Base-by-base conservation (phyloP, 106 monocot species). In the Dendrobium chrysotoxum region DNA sequence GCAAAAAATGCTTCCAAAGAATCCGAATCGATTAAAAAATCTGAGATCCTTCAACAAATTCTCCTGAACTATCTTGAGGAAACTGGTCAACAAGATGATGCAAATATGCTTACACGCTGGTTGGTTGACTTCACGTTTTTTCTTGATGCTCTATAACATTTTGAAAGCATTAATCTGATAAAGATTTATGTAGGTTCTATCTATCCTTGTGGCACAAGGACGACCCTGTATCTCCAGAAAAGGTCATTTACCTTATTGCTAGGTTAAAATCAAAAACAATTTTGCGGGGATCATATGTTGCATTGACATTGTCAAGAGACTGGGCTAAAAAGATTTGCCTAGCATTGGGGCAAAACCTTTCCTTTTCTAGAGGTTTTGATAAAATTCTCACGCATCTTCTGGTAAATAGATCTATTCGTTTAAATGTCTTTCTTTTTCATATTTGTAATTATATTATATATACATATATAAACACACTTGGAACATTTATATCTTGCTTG, bases 361-460 rank as follows among this genome's bases (percentile, higher is more conserved):
- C 99, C 41, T 95, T 99, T 82, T 91, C 87, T 55, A 89, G 95
- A 82, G 99, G 99, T 78, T 95, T 99, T 87, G 99, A 99, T 86
- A 99, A 86, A 79, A 95, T 99, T 81, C 86, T 99, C 17, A 77
- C 86, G 40, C 87, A 95, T 83, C 90, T 99, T 78, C 64, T 99
- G 85, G 99, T 99, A 92, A 84, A 45, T 77, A 57, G 41, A 58
- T 47, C 30, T 78, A 7, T 74, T 45, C 72, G 0, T 74, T 78
- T 53, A 66, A 20, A 10, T 66, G 21, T 57, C 76, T 53, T 70
- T n/a, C 61, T 58, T 53, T 35, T 80, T 85, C 25, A 65, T 35
- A 46, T 21, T 78, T 31, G 18, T 16, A 16, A 61, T 61, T 7
- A 61, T 61, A n/a, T 61, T 61, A 23, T 61, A 23, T 61, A 6